Base-by-base conservation (phyloP, 2,329 filamentous ascomycete species). In the Cadophora luteo-olivacea region DNA sequence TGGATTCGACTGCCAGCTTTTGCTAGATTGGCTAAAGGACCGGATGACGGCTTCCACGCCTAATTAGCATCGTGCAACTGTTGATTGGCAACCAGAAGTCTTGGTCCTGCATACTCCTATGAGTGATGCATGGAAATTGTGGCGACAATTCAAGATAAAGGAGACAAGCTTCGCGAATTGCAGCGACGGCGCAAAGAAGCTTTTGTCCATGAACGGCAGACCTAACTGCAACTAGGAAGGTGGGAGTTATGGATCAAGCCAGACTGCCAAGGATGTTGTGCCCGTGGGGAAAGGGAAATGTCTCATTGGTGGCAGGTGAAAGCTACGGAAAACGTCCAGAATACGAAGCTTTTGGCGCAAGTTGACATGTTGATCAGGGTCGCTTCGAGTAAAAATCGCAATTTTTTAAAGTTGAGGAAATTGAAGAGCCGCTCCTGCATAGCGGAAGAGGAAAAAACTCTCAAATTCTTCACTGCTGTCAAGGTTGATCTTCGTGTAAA, bases 41-140 rank as follows among this genome's bases (percentile, higher is more conserved):
- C 57, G 36, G 57, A 60, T 45, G 57, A 25, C 11, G n/a, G 4
- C 57, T 60, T 60, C 57, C 57, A 60, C 14, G 57, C 11, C 48
- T 66, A 61, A 65, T 68, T 65, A 41, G 54, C 64, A 71, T 69
- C 68, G 67, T 71, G 69, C 55, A 41, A 14, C 16, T 25, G 29
- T 57, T 69, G 62, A 71, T 71, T 71, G 69, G 69, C 54, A 55
- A 45, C 48, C 29, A 64, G 41, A 19, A 12, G 49, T 48, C 60
- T 64, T 55, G 33, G 62, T 36, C 29, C 32, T 65, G 63, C 51
- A 68, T 55, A 22, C 45, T 45, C 38, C 57, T 57, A 61, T 65
- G 29, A 7, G 45, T 16, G 19, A 14, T 51, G 54, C 38, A 51
- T 33, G 36, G 11, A 36, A 14, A 32, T 1, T 36, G 33, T 60